Base-by-base conservation (phyloP, 306 rosid species). In the Ceratonia siliqua region DNA sequence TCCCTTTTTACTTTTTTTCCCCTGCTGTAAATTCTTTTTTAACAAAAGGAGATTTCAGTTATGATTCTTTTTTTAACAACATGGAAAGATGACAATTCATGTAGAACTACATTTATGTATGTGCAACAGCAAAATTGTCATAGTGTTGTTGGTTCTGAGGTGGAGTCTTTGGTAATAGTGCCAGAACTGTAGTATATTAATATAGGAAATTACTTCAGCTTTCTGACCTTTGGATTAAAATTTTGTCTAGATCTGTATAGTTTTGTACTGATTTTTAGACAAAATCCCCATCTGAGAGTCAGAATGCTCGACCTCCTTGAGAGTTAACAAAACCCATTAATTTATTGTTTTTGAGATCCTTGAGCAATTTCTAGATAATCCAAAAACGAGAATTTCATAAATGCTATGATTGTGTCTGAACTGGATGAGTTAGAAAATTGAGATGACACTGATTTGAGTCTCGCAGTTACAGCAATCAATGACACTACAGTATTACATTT, bases 401-500 rank as follows among this genome's bases (percentile, higher is more conserved):
- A 30, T 73, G 28, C 25, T 36, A 10, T 33, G 10, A 58, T 43
- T 27, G 18, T 54, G 46, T 65, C 35, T 53, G 30, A 13, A 41
- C 35, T 17, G 42, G 57, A 54, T 67, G 52, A 56, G 13, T 67
- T 76, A 66, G 32, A 35, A 53, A 32, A 39, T 13, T 24, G 8
- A 8, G 9, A 43, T 55, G 50, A 5, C 32, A 76, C 36, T 2
- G 33, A 43, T 72, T 72, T 28, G 48, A 79, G 72, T 58, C 32
- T 46, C 61, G 49, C 38, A 53, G 58, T 38, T 25, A 0, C 54
- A n/a, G 57, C 49, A 25, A 38, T 46, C 28, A 66, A 73, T 80
- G 56, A 53, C 59, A 73, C n/a, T 52, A 52, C 68, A 62, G 48
- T 42, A 14, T 33, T 33, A 17, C 20, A 68, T 75, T 38, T 74